These are phyloP conservation scores for Dryas alaskensis DNA, from an alignment of 306 rosid genomes.

Conservation along the genomic window DNA sequence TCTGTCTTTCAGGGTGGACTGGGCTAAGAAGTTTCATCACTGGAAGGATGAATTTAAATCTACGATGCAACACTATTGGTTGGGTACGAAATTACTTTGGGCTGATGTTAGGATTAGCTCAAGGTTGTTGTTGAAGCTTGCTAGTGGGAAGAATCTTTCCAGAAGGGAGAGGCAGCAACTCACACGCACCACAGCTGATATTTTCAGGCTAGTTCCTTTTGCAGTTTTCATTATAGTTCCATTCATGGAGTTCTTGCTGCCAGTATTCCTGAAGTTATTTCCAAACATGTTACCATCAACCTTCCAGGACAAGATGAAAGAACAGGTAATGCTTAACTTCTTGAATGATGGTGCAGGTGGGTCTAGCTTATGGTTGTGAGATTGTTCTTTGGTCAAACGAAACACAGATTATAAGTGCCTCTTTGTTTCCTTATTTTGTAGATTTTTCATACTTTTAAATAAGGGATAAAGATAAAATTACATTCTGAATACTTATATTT, in stretches of 20 bases:
- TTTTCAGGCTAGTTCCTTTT: slow-evolving; percentile 88
- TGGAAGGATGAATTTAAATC: slow-evolving; percentile 78
- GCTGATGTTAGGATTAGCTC: slow-evolving; percentile 82
- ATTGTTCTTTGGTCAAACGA: too few relatives aligned
- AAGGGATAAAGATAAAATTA: too few relatives aligned
- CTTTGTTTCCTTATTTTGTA: too few relatives aligned
- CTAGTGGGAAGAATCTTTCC: slow-evolving; percentile 88
- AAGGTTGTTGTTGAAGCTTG: slow-evolving; percentile 78
- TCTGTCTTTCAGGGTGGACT: slow-evolving; percentile 62
- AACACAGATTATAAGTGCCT: too few relatives aligned
- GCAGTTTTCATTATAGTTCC: slow-evolving; percentile 89
- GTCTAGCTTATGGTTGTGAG: too few relatives aligned
- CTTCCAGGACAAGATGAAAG: slow-evolving; percentile 93
- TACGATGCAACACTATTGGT: slow-evolving; percentile 84
- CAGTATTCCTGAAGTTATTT: slow-evolving; percentile 78
- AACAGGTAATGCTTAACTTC: slow-evolving; percentile 49
- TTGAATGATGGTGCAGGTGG: too few relatives aligned
- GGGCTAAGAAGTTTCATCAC: slow-evolving; percentile 79
- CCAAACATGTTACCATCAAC: slow-evolving; percentile 98
- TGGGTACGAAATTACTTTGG: slow-evolving; percentile 81
- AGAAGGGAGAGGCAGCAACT: slow-evolving; percentile 93
- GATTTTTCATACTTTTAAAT: too few relatives aligned
- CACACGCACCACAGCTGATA: slow-evolving; percentile 85
- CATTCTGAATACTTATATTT: too few relatives aligned
- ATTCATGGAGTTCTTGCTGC: slow-evolving; percentile 84